phyloP scores from a whole-genome alignment of 768 basidiomycete species.

The Steccherinum ochraceum region DNA sequence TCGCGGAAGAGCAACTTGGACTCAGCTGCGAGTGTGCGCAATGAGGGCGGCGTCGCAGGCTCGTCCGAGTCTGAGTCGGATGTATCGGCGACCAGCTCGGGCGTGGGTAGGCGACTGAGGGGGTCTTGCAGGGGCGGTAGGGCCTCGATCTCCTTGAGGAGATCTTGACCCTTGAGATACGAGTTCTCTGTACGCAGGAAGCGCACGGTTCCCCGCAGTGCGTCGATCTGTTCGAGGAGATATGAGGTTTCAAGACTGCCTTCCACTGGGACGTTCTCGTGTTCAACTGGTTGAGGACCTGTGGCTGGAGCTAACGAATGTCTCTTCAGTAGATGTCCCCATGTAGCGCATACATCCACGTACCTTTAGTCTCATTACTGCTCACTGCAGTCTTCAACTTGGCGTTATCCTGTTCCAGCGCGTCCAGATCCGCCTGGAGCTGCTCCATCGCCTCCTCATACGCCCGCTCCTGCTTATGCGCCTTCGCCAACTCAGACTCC shows the following conservation, averaged over 20 bases:
- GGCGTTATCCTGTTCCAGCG: conserved; percentile 80
- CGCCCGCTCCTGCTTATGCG: conserved; percentile 80
- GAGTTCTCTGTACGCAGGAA: conserved; percentile 94
- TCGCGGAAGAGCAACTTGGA: conserved; percentile 86
- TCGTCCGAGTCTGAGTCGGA: conserved; percentile 42
- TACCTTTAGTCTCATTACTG: conserved; percentile 69
- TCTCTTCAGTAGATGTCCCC: no score
- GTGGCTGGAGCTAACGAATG: conserved; percentile 25
- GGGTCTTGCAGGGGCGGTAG: conserved; percentile 60
- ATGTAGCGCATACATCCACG: no score
- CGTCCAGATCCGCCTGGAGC: conserved; percentile 82
- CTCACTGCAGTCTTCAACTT: conserved; percentile 68
- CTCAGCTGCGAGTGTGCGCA: conserved; percentile 71
- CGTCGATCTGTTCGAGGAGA: conserved; percentile 84
- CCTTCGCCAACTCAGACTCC: conserved; percentile 73
- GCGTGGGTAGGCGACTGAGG: conserved; percentile 47
- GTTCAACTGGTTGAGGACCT: conserved; percentile 45
- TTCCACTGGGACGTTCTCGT: conserved; percentile 63
- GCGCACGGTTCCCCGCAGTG: conserved; percentile 83
- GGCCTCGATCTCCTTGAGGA: conserved; percentile 74
- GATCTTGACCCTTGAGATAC: conserved; percentile 88
- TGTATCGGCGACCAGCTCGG: conserved; percentile 64
- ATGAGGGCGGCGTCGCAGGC: conserved; percentile 37
- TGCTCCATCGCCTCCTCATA: conserved; percentile 95
- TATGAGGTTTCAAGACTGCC: conserved; percentile 84